Evolutionary conservation across 177 flowering plant genomes (phyloP), one percentile per base, ranked within the genome.

Genomic region (Vitis hybrid): DNA sequence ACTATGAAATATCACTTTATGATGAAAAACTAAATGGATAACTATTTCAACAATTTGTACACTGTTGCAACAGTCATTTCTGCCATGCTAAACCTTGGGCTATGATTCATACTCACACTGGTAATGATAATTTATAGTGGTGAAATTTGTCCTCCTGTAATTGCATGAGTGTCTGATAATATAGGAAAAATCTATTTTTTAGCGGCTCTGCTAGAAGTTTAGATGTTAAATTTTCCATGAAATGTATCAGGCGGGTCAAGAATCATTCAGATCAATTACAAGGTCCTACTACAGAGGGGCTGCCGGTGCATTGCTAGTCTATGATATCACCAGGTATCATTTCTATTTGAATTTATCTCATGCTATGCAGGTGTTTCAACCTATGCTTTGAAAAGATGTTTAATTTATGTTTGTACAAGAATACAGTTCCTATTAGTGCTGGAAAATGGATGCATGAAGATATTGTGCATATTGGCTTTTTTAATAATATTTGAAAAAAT

Each of bases 231-330:
- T 4, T 56, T 69, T 65, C 50, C 4, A 4, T 57, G 51, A 4
- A 35, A 60, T 67, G 40, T 73, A 11, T 8, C 78, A 89, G 91
- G 93, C 93, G 13, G 93, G 93, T 70, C 94, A 89, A 79, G 91
- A 89, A 76, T 84, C 89, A 58, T 86, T 88, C 72, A 79, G 91
- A 79, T 89, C 94, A 27, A 88, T 89, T 57, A 86, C 89, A 9
- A 85, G 91, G 75, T 88, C 91, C 7, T 89, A 89, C 73, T 89
- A 89, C 69, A 76, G 94, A 77, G 90, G 90, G 15, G 91, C 91
- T 70, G 91, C 91, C 56, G 90, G 94, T 60, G 91, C 91, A n/a
- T 81, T 89, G 70, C 78, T 88, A 65, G 94, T 86, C 58, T 89
- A 89, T 74, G 91, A 89, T 71, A 89, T 89, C 48, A 88, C 94